phyloP scores from a whole-genome alignment of 306 rosid genomes.

The Cicer yamashitae region DNA sequence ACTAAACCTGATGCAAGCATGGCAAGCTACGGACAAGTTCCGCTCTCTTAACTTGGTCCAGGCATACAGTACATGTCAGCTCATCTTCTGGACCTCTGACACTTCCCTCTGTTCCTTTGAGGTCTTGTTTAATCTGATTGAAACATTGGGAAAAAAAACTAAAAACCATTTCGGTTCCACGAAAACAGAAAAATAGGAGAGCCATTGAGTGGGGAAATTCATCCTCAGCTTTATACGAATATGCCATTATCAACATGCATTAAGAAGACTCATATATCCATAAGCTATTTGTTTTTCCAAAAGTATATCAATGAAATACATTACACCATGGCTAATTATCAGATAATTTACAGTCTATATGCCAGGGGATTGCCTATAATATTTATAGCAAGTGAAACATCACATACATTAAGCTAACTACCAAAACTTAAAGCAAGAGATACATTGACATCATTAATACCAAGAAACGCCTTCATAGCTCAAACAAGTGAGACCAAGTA shows the following conservation, averaged over 20 bases:
- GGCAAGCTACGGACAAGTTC: constrained; percentile 71
- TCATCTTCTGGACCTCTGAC: constrained; percentile 41
- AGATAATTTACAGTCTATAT: neutral
- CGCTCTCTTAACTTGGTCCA: constrained; percentile 66
- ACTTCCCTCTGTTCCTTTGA: constrained; percentile 42
- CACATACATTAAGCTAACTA: constrained; percentile 10
- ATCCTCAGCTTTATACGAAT: neutral
- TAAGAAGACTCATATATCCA: neutral
- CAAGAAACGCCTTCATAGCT: constrained; percentile 4
- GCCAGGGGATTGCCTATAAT: constrained; percentile 4
- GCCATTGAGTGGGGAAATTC: neutral
- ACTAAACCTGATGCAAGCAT: constrained; percentile 72
- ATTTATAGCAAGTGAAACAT: neutral
- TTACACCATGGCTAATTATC: neutral
- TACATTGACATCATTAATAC: constrained; percentile 13
- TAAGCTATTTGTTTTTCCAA: neutral
- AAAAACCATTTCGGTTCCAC: neutral
- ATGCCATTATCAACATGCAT: constrained; percentile 3
- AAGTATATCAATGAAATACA: constrained; percentile 17
- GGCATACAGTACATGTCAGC: constrained; percentile 52
- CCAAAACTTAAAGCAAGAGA: neutral
- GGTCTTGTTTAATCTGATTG: constrained; percentile 45
- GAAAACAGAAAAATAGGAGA: constrained; percentile 1
- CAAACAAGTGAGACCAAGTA: constrained; percentile 18
- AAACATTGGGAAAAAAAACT: constrained; percentile 23